Percentiles rank a stretch among this genome's conserved stretches.
Evolutionary conservation across 331 rosid genomes (phyloP).

Genomic region (Saraca asoca): DNA sequence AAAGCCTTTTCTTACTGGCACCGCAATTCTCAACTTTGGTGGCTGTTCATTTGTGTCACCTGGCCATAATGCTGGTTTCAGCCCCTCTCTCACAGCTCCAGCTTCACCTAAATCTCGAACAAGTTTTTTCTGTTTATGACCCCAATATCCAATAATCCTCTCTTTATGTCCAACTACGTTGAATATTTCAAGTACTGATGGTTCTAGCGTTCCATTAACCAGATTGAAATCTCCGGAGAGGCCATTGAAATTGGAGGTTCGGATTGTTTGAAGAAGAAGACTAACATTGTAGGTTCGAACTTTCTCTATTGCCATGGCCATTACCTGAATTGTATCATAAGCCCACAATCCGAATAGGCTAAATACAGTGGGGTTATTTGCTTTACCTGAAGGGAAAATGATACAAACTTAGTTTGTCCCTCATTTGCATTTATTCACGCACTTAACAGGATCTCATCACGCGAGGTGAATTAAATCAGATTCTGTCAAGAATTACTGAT

Average conservation of each 20-base stretch:
- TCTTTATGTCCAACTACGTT: conserved; percentile 29
- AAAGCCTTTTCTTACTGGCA: conserved; percentile 14
- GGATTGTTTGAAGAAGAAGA: conserved; percentile 22
- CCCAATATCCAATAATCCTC: conserved; percentile 38
- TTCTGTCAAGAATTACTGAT: too few relatives aligned
- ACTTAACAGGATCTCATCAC: too few relatives aligned
- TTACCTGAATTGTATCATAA: conserved; percentile 47
- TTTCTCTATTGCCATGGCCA: conserved; percentile 41
- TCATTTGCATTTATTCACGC: too few relatives aligned
- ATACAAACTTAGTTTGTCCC: too few relatives aligned
- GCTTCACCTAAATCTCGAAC: too few relatives aligned
- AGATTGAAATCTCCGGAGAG: conserved; percentile 34
- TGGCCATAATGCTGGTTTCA: conserved; percentile 35
- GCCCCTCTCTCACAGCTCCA: background rate
- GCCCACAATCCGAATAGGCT: conserved; percentile 46
- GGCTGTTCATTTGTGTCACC: conserved; percentile 38
- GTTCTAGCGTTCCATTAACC: conserved; percentile 23
- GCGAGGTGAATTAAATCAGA: too few relatives aligned
- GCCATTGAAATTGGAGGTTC: conserved; percentile 32
- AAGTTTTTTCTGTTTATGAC: background rate
- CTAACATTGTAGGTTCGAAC: background rate
- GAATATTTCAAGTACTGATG: conserved; percentile 37
- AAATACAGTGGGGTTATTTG: background rate
- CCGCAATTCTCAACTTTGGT: conserved; percentile 41
- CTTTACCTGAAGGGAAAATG: background rate